Evolutionary conservation across 2,329 filamentous ascomycete species (phyloP), one percentile per base, ranked within the genome.

Genomic region (Beauveria medogensis): DNA sequence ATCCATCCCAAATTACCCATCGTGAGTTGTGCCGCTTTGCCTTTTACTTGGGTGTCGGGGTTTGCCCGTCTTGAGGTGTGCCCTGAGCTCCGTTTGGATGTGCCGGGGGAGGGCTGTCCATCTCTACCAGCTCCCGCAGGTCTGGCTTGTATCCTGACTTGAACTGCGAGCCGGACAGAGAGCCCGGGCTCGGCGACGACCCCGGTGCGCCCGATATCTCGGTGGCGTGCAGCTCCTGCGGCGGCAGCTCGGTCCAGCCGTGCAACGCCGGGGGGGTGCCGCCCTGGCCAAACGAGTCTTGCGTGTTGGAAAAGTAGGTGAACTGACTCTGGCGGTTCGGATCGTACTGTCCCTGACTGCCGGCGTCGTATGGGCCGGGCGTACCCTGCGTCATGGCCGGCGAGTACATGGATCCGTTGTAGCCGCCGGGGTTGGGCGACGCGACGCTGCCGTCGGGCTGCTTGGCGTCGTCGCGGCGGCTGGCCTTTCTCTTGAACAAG

Each of bases 241-340:
- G 50, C 57, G 41, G 26, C 16, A 54, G 26, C 50, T 54, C 57
- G 28, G 26, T 20, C 57, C 57, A 60, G 28, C 40, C 50, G 22
- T 14, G 57, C n/a, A 50, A 41, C 20, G 57, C 20, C 6, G 44
- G 30, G 18, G 56, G 22, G 50, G 40, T 53, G 57, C 26, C 24
- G 40, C 41, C 14, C 8, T n/a, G 12, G n/a, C 18, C 28, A 20
- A 53, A 41, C 37, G 57, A 59, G 14, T 54, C 40, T 4, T 30
- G 26, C 8, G 48, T 28, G 30, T 37, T n/a, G 18, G 28, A 24
- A 8, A 43, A 47, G 50, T 53, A 57, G 9, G 57, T 54, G 10
- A 54, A 53, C 50, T 60, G 57, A 43, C 50, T 60, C 41, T 60
- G 48, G 18, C 50, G 57, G 41, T 6, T 60, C 37, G 55, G 55